phyloP scores from a whole-genome alignment of 2,329 filamentous ascomycete genomes.

The Curvularia sp. region DNA sequence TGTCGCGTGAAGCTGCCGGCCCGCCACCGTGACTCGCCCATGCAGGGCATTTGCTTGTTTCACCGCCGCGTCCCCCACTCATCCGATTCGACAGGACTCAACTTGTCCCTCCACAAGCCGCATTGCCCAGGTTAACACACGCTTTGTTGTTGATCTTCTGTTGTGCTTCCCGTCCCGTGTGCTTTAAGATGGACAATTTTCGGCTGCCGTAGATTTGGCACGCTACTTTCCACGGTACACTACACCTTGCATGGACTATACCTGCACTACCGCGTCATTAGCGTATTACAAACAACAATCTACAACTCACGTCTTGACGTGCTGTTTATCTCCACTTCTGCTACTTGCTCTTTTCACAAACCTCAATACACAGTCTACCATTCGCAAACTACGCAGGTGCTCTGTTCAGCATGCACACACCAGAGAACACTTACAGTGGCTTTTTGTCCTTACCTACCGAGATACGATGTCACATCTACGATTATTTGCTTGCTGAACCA shows the following conservation, averaged over 20 bases:
- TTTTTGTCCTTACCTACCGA: slow-evolving; percentile 48
- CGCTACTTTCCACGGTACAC: neutral
- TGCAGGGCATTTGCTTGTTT: slow-evolving; percentile 22
- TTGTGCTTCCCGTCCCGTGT: neutral
- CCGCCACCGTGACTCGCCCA: slow-evolving; percentile 24
- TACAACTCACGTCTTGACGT: neutral
- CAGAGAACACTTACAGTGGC: slow-evolving; percentile 18
- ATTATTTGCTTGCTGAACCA: slow-evolving; percentile 47
- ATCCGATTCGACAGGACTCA: slow-evolving; percentile 23
- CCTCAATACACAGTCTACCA: neutral
- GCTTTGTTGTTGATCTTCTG: neutral
- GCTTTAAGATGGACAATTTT: slow-evolving; percentile 1
- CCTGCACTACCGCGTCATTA: neutral
- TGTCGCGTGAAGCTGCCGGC: slow-evolving; percentile 23
- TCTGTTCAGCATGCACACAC: slow-evolving; percentile 1
- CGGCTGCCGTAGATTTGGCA: slow-evolving; percentile 12
- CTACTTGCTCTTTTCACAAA: neutral
- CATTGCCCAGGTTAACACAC: slow-evolving; percentile 11
- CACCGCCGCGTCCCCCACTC: slow-evolving; percentile 20
- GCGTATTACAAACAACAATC: neutral
- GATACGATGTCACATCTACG: slow-evolving; percentile 53
- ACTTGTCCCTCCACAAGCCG: slow-evolving; percentile 1
- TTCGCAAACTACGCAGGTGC: neutral
- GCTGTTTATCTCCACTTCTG: neutral
- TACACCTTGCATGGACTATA: neutral